These are phyloP conservation scores for Fusarium secorum DNA, from an alignment of 2,329 filamentous ascomycete species.

Conservation along the genomic window DNA sequence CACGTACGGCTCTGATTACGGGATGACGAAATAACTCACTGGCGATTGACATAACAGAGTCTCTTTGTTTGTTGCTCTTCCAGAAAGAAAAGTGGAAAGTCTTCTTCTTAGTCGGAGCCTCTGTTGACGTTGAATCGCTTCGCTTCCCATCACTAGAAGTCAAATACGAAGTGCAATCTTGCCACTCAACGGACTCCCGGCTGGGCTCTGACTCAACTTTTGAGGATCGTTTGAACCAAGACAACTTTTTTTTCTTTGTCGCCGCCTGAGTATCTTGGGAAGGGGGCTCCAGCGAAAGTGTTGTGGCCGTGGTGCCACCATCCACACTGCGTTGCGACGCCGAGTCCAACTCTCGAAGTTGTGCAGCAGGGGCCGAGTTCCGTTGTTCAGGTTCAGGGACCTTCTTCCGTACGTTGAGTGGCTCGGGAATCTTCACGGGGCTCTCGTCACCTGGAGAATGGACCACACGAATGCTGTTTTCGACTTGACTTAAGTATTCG, in stretches of 20 bases:
- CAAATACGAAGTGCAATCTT: slow-evolving; percentile 39
- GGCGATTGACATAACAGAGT: slow-evolving; percentile 54
- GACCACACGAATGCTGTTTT: slow-evolving; percentile 65
- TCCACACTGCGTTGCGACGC: slow-evolving; percentile 3
- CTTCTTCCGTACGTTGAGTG: slow-evolving; percentile 55
- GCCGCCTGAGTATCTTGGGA: slow-evolving; percentile 25
- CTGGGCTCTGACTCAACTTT: slow-evolving; percentile 45
- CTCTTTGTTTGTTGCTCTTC: slow-evolving; percentile 58
- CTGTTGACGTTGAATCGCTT: slow-evolving; percentile 37
- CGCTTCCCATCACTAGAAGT: slow-evolving; percentile 39
- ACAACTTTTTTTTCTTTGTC: slow-evolving; percentile 55
- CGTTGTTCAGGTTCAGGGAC: slow-evolving; percentile 34
- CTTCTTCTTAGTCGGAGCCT: slow-evolving; percentile 56
- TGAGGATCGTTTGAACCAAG: slow-evolving; percentile 61
- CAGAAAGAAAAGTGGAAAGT: slow-evolving; percentile 64
- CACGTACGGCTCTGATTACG: background rate
- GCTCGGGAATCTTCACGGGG: slow-evolving; percentile 48
- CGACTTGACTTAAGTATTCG: slow-evolving; percentile 55
- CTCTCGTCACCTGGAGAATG: slow-evolving; percentile 54
- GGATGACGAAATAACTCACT: slow-evolving; percentile 46
- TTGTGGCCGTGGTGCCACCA: slow-evolving; percentile 1
- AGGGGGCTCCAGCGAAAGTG: slow-evolving; percentile 21
- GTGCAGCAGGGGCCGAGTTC: slow-evolving; percentile 28
- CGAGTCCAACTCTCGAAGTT: slow-evolving; percentile 22
- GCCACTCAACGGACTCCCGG: slow-evolving; percentile 40